A percentile compares a stretch with the other conserved stretches of the same genome.
Evolutionary conservation across 1,284 basidiomycete species (phyloP).

Genomic region (Wolfiporia cocos): DNA sequence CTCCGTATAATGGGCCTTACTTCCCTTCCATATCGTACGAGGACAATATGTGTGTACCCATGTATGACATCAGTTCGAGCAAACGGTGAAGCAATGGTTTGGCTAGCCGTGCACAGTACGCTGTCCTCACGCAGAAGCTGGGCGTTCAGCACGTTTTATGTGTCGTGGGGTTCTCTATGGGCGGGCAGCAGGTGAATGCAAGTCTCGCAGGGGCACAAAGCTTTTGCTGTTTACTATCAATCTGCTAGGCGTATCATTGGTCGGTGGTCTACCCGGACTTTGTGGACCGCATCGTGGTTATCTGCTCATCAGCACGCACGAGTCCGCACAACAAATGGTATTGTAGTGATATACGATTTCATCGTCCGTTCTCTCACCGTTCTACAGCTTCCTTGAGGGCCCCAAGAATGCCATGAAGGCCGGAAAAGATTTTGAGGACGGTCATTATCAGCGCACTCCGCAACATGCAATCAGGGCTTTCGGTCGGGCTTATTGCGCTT

Average conservation of each 20-base stretch:
- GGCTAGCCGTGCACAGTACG: conserved; percentile 22
- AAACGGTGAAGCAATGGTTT: neutral
- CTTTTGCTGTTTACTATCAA: neutral
- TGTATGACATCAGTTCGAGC: neutral
- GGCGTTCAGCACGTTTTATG: conserved; percentile 21
- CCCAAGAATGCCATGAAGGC: conserved; percentile 31
- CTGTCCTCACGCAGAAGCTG: conserved; percentile 23
- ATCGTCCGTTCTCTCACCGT: neutral
- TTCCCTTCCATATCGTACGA: conserved; percentile 27
- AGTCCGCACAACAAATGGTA: conserved; percentile 34
- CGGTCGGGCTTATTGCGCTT: conserved; percentile 30
- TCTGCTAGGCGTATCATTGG: conserved; percentile 30
- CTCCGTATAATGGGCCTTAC: conserved; percentile 27
- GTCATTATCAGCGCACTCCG: conserved; percentile 28
- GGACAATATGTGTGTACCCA: conserved; percentile 19
- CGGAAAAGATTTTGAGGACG: conserved; percentile 29
- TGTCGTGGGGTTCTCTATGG: conserved; percentile 28
- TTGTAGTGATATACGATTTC: neutral
- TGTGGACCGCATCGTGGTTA: conserved; percentile 29
- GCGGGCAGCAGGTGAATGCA: conserved; percentile 23
- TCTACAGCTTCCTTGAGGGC: conserved; percentile 32
- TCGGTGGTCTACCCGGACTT: conserved; percentile 30
- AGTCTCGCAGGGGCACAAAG: neutral
- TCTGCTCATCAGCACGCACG: conserved; percentile 32
- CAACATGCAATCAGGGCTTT: conserved; percentile 31